Conservation (phyloP, 2,329 filamentous ascomycete species). For the Aspergillus ibericus region DNA sequence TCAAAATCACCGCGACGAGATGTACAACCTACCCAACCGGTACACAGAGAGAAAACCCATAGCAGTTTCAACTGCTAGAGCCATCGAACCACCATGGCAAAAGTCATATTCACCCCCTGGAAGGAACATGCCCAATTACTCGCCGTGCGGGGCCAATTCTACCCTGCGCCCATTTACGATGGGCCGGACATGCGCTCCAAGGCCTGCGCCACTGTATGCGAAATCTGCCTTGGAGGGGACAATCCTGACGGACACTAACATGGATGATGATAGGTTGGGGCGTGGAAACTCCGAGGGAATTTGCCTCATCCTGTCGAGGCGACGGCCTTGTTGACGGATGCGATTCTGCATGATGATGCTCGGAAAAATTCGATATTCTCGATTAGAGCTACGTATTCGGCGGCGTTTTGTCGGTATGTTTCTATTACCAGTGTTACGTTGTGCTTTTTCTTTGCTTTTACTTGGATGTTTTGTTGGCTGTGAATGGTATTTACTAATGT, state of each 20-base stretch:
- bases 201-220: conserved; percentile 42
- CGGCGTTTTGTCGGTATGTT: conserved; percentile 47
- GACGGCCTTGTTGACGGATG: conserved; percentile 48
- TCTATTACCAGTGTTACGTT: background rate
- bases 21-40: background rate
- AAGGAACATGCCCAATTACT: conserved; percentile 40
- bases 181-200: conserved; percentile 39
- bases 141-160: conserved; percentile 41
- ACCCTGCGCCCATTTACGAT: conserved; percentile 33
- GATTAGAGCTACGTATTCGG: conserved; percentile 46
- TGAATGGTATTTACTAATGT: background rate
- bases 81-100: conserved; percentile 33
- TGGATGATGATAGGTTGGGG: conserved; percentile 35
- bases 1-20: conserved; percentile 19
- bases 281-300: conserved; percentile 47
- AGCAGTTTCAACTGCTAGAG: background rate
- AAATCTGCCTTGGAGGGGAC: conserved; percentile 1
- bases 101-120: conserved; percentile 45
- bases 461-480: background rate
- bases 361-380: conserved; percentile 45
- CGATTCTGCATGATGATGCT: conserved; percentile 46
- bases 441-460: background rate
- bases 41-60: background rate
- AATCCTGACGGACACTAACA: conserved; percentile 1
- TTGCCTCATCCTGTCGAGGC: conserved; percentile 49